phyloP scores from a whole-genome alignment of 2,329 filamentous ascomycete genomes.

The Pseudovirgaria hyperparasitica region DNA sequence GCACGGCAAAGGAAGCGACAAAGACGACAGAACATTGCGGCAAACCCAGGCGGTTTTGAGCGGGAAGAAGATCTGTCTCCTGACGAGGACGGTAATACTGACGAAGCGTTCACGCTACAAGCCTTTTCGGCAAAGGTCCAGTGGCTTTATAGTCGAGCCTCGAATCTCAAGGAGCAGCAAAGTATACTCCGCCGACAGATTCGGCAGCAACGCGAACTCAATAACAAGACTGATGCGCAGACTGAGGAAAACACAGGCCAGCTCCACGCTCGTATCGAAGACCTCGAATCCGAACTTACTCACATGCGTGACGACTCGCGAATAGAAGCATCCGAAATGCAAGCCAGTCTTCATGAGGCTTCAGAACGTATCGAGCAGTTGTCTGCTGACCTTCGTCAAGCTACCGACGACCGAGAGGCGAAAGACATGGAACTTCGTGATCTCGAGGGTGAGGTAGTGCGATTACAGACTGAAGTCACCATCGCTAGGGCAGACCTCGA shows the following conservation, averaged over 20 bases:
- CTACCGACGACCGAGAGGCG: slow-evolving; percentile 18
- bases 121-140: slow-evolving; percentile 71
- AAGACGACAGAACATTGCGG: slow-evolving; percentile 24
- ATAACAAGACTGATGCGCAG: slow-evolving; percentile 63
- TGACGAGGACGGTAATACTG: slow-evolving; percentile 45
- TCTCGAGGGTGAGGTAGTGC: slow-evolving; percentile 51
- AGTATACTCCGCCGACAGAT: slow-evolving; percentile 81
- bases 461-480: slow-evolving; percentile 68
- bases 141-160: slow-evolving; percentile 64
- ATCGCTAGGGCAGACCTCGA: slow-evolving; percentile 84
- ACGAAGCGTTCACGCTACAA: slow-evolving; percentile 55
- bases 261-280: slow-evolving; percentile 14
- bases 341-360: slow-evolving; percentile 23
- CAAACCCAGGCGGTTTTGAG: slow-evolving; percentile 42
- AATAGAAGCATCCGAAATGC: slow-evolving; percentile 19
- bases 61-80: slow-evolving; percentile 50
- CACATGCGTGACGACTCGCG: slow-evolving; percentile 23
- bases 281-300: slow-evolving; percentile 20
- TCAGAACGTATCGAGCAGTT: slow-evolving; percentile 17
- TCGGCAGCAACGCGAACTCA: slow-evolving; percentile 87
- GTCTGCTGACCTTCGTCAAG: slow-evolving; percentile 12
- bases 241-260: slow-evolving; percentile 21
- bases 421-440: slow-evolving; percentile 9
- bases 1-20: slow-evolving; percentile 24
- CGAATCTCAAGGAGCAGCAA: slow-evolving; percentile 73